Evolutionary conservation across 1,284 basidiomycete species (phyloP).

Genomic region (Schizopora paradoxa): DNA sequence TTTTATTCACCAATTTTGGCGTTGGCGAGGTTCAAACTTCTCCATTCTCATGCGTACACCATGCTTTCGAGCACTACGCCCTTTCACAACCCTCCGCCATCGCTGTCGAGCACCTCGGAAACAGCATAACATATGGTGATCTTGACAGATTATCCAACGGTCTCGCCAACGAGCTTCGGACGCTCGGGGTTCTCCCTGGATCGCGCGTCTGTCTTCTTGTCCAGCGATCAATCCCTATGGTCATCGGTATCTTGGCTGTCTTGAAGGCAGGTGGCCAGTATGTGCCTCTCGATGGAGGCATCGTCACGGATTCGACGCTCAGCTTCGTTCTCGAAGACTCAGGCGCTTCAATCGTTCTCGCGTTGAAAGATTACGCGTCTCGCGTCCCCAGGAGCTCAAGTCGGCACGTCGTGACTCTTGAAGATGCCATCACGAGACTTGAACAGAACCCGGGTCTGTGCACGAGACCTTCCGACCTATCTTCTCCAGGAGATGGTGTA

Average conservation of each 20-base stretch:
- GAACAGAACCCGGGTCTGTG: slow-evolving; percentile 25
- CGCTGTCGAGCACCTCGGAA: slow-evolving; percentile 46
- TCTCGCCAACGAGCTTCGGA: slow-evolving; percentile 41
- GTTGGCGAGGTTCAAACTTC: slow-evolving; percentile 33
- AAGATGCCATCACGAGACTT: slow-evolving; percentile 30
- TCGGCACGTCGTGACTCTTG: slow-evolving; percentile 36
- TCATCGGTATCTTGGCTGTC: slow-evolving; percentile 48
- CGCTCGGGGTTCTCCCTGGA: slow-evolving; percentile 40
- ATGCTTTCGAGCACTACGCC: slow-evolving; percentile 49
- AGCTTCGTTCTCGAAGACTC: slow-evolving; percentile 49
- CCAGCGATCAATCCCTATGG: slow-evolving; percentile 49
- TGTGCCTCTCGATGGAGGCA: slow-evolving; percentile 51
- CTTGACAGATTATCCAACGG: slow-evolving; percentile 45
- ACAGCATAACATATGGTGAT: slow-evolving; percentile 44
- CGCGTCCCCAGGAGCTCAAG: slow-evolving; percentile 30
- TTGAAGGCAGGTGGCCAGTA: slow-evolving; percentile 55
- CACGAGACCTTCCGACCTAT: slow-evolving; percentile 35
- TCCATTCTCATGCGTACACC: slow-evolving; percentile 47
- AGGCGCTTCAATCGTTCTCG: slow-evolving; percentile 38
- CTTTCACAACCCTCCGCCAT: slow-evolving; percentile 35
- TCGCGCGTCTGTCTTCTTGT: slow-evolving; percentile 49
- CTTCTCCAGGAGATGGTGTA: slow-evolving; percentile 39
- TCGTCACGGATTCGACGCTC: slow-evolving; percentile 50
- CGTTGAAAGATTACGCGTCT: slow-evolving; percentile 40
- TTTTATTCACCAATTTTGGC: slow-evolving; percentile 42